These are phyloP conservation scores for Pichia membranifaciens DNA, from an alignment of 805 yeast species.

Conservation along the genomic window DNA sequence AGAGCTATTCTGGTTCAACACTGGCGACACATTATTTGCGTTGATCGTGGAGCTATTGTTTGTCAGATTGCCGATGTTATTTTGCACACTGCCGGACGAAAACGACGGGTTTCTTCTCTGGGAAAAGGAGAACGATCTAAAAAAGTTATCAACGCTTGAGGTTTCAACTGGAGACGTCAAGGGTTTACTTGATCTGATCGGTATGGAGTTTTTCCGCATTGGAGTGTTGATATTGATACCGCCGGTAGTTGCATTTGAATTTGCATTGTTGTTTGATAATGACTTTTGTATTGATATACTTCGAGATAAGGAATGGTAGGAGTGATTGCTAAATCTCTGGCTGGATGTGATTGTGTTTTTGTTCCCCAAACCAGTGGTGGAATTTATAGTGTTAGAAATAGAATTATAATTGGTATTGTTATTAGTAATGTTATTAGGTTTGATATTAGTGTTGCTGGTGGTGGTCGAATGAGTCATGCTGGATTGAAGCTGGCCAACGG, in stretches of 20 bases:
- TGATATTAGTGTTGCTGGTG: no score
- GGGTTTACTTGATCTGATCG: conserved; percentile 43
- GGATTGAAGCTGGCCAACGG: not conserved
- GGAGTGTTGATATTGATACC: not conserved
- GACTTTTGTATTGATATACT: conserved; percentile 7
- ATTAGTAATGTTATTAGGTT: no score
- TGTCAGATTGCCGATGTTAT: conserved; percentile 3
- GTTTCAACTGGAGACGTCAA: conserved; percentile 38
- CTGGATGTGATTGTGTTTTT: not conserved
- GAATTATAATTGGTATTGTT: no score
- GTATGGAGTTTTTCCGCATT: conserved; percentile 22
- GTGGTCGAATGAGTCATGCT: not conserved
- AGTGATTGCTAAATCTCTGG: not conserved
- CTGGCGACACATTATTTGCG: not conserved
- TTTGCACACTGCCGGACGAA: conserved; percentile 10
- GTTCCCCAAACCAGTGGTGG: not conserved
- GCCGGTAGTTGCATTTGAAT: not conserved
- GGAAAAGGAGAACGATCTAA: conserved; percentile 32
- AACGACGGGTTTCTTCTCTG: conserved; percentile 21
- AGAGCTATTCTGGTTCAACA: not conserved
- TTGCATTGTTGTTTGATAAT: not conserved
- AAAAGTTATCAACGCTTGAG: conserved; percentile 31
- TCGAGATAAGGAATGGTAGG: conserved; percentile 2
- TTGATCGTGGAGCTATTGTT: not conserved
- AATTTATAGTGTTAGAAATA: no score